These are phyloP conservation scores for Anisodus acutangulus DNA, from an alignment of 257 asterid genomes.

Conservation along the genomic window DNA sequence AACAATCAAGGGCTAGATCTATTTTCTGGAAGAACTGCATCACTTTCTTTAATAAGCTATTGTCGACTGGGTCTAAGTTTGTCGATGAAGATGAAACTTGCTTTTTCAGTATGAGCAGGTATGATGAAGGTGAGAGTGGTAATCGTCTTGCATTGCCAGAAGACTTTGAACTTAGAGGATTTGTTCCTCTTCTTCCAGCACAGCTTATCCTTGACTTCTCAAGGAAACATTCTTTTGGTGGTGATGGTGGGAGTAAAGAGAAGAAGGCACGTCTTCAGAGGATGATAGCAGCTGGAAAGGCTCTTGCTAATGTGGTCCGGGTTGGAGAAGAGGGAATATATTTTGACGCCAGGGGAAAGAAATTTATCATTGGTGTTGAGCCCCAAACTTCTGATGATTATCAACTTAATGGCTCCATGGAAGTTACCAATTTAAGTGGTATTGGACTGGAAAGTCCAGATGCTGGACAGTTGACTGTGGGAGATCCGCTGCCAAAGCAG, in stretches of 20 bases:
- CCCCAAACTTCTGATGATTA: constrained; percentile 62
- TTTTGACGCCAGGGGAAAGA: constrained; percentile 64
- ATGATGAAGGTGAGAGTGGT: constrained; percentile 78
- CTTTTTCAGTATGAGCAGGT: constrained; percentile 84
- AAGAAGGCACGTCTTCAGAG: constrained; percentile 70
- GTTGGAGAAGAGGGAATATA: constrained; percentile 69
- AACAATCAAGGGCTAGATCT: constrained; percentile 66
- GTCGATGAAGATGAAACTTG: constrained; percentile 76
- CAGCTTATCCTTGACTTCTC: constrained; percentile 91
- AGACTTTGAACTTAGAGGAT: constrained; percentile 93
- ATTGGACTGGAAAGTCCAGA: constrained; percentile 40
- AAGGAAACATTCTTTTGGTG: constrained; percentile 66
- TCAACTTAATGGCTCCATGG: constrained; percentile 42
- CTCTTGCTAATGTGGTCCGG: constrained; percentile 68
- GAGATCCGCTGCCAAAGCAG: constrained; percentile 42
- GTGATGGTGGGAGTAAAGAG: constrained; percentile 64
- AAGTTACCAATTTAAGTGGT: constrained; percentile 38
- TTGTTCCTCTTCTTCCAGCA: constrained; percentile 83
- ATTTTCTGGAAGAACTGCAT: constrained; percentile 79
- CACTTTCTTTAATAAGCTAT: constrained; percentile 68
- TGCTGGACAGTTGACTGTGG: constrained; percentile 40
- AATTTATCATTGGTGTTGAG: constrained; percentile 68
- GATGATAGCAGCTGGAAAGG: constrained; percentile 91
- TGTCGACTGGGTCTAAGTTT: constrained; percentile 60
- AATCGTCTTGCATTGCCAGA: constrained; percentile 83